Base-by-base conservation (phyloP, 352 stramenopile genomes). In the Pythium dissimile region DNA sequence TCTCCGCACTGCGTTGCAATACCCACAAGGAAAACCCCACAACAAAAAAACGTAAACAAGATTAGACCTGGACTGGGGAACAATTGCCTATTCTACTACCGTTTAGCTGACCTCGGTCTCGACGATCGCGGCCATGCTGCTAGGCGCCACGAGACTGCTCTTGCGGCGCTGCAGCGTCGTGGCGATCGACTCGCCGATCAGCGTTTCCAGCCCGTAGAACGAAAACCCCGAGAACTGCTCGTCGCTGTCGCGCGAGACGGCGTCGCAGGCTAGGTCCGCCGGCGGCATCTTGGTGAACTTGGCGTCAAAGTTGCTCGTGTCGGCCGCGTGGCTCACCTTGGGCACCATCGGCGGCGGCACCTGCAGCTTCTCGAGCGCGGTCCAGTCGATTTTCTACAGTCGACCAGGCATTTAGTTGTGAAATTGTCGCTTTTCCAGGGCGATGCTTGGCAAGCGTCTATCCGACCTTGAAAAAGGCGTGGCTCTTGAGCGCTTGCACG, bases 301-400 rank as follows among this genome's bases (percentile, higher is more conserved):
- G 46, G 86, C 72, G 70, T 98, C 90, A 71, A 99, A 98, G 83
- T 99, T 92, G 38, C 82, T 78, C 21, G 96, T 94, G 69, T 98
- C 96, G 1, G 86, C 69, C 54, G 97, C 90, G 58, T 89, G 75
- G 28, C 83, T 72, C 31, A 99, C 86, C 12, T 66, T 80, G 13
- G 95, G 92, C 20, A 91, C 77, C 63, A 97, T 89, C 0, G 95
- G 95, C 38, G 95, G 94, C 56, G 80, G 51, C 39, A 98, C 68
- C 59, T 93, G 75, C 51, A 96, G 87, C 39, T 79, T 81, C 73
- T 97, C 88, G 30, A 98, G 78, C 59, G 89, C 91, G 20, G 82
- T 80, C 96, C 96, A 99, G 68, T 98, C 80, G 34, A 98, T 83
- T 26, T 70, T 70, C 60, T 86, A 37, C 8, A n/a, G n/a, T n/a